Evolutionary conservation across 495 filamentous ascomycete genomes (phyloP), one percentile per base, ranked within the genome.

Genomic region (Oidiodendron maius): DNA sequence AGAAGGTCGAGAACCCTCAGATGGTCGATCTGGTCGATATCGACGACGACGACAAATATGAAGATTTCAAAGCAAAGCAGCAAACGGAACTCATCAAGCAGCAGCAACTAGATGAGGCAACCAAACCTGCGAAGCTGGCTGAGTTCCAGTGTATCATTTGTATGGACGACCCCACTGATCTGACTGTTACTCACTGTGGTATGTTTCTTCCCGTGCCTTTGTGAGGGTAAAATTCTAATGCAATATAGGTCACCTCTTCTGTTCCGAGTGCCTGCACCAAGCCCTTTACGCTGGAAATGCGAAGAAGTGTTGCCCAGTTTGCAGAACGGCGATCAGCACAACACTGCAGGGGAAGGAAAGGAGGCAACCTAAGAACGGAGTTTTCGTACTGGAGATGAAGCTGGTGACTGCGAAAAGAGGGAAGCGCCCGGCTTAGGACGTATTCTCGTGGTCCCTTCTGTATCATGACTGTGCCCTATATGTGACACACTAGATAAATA

Each of bases 161-260:
- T 69, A 83, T 95, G 81, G 89, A 94, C 44, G 75, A 78, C 34
- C 80, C 77, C 3, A 83, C 73, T 16, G 73, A 85, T 59, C 61
- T 91, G 51, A 91, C 86, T 1, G 82, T 81, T 35, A 95, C 89
- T 1, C 72, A 83, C 55, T 95, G 89, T 62, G 89, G 89, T 93
- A 80, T 61, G 85, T 74, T 36, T 41, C 6, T 32, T 30, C 20
- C 38, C 40, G 15, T 35, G 20, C 11, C 15, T 21, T 22, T n/a
- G n/a, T n/a, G n/a, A n/a, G n/a, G n/a, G n/a, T n/a, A n/a, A n/a
- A n/a, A n/a, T n/a, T n/a, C 6, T 46, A 1, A 17, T 26, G 18
- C 44, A 16, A 22, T 20, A 2, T 36, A 94, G 88, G 89, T 1
- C 89, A 95, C 64, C 71, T 95, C 10, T 94, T 91, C 65, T 95